A percentile compares a stretch with the other conserved stretches of the same genome.
phyloP scores from a whole-genome alignment of 2,329 filamentous ascomycete genomes.

The Xylariaceae sp. region DNA sequence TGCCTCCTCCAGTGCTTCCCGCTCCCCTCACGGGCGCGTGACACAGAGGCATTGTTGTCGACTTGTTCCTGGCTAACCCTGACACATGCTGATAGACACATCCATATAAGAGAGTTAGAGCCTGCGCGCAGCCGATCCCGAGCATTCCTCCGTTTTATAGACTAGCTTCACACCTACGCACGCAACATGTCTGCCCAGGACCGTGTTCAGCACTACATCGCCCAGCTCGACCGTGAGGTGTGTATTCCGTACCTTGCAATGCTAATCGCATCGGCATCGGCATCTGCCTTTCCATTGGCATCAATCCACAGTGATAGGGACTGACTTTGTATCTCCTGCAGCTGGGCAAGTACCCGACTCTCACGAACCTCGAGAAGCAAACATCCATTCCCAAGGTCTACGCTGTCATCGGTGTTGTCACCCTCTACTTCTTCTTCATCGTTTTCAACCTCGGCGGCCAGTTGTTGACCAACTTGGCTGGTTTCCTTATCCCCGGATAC shows the following conservation, averaged over 20 bases:
- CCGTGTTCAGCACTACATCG: conserved; percentile 69
- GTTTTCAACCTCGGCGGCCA: conserved; percentile 89
- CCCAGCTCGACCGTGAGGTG: conserved; percentile 79
- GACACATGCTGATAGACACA: conserved; percentile 20
- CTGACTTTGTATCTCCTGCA: conserved; percentile 35
- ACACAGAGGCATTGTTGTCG: conserved; percentile 22
- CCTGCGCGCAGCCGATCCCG: conserved; percentile 15
- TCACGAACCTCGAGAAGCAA: conserved; percentile 83
- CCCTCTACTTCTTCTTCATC: conserved; percentile 85
- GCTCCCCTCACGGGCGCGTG: conserved; percentile 13
- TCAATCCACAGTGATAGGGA: conserved; percentile 9
- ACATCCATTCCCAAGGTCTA: conserved; percentile 81
- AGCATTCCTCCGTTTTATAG: conserved; percentile 11
- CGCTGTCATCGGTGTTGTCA: conserved; percentile 67
- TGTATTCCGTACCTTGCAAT: conserved; percentile 25
- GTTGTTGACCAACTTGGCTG: conserved; percentile 80
- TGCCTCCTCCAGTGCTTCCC: background rate
- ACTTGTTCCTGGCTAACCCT: conserved; percentile 26
- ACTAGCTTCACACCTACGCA: conserved; percentile 23
- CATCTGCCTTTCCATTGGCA: background rate
- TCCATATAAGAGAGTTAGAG: conserved; percentile 12
- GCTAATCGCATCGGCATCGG: conserved; percentile 11
- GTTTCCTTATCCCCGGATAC: conserved; percentile 77
- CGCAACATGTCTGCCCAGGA: conserved; percentile 68
- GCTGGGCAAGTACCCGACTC: conserved; percentile 78